Conservation (phyloP, 345 rosid genomes). For the Populus davidiana region DNA sequence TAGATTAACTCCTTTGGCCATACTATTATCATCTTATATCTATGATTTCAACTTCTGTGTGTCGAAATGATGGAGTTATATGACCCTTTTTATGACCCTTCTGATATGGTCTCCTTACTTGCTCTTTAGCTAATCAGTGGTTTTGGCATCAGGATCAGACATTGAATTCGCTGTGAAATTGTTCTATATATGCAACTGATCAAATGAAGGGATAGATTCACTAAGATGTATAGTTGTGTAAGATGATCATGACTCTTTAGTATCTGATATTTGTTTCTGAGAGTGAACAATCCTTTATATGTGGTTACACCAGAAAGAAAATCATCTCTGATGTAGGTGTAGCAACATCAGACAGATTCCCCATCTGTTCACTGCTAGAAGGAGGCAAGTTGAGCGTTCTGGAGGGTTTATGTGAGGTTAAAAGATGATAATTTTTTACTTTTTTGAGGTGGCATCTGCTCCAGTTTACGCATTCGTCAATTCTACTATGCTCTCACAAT, state of each 20-base stretch:
- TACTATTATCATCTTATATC: background rate
- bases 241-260: background rate
- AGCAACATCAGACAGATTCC: background rate
- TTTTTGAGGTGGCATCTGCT: background rate
- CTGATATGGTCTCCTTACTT: conserved; percentile 3
- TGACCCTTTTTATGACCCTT: background rate
- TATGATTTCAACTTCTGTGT: background rate
- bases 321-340: background rate
- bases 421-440: background rate
- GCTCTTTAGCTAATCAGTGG: conserved; percentile 4
- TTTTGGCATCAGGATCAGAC: conserved; percentile 3
- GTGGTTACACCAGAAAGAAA: background rate
- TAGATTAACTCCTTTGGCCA: background rate
- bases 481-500: background rate
- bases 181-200: background rate
- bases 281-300: background rate
- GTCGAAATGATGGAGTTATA: background rate
- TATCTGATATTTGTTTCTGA: background rate
- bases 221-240: background rate
- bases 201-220: background rate
- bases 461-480: background rate
- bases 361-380: background rate
- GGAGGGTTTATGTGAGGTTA: background rate
- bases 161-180: background rate
- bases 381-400: background rate